Conservation (phyloP, 176 grass and related monocot genomes). For the Cenchrus americanus region DNA sequence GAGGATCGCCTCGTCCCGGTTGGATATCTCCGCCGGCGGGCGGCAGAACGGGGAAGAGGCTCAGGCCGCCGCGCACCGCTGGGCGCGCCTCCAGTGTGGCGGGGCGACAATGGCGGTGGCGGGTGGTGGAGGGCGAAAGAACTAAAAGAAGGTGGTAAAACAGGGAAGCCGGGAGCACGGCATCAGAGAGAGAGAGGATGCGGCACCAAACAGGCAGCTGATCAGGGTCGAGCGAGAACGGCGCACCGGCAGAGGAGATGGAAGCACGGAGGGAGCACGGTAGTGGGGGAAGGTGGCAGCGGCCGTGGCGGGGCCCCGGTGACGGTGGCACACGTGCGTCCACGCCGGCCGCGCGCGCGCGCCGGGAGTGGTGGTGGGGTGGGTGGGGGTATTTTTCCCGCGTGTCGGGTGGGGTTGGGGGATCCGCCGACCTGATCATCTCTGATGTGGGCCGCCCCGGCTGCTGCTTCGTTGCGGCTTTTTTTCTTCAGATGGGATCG, state of each 20-base stretch:
- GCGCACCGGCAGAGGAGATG: background rate
- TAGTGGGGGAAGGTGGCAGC: slow-evolving; percentile 14
- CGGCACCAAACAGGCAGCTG: background rate
- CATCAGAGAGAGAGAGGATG: too few species aligned
- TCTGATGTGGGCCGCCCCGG: background rate
- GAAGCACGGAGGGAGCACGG: background rate
- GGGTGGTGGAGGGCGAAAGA: background rate
- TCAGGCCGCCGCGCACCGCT: background rate
- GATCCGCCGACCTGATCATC: slow-evolving; percentile 13
- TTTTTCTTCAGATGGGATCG: background rate
- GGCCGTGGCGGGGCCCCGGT: background rate
- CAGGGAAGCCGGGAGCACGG: background rate
- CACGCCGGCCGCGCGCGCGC: slow-evolving; percentile 38
- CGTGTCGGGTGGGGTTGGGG: slow-evolving; percentile 29
- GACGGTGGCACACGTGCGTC: slow-evolving; percentile 26
- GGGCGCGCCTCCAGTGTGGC: slow-evolving; percentile 23
- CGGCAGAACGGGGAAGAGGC: background rate
- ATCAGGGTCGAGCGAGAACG: background rate
- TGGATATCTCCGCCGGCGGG: background rate
- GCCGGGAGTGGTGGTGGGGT: background rate
- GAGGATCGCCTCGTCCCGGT: background rate
- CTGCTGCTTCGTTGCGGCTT: background rate
- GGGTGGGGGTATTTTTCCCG: slow-evolving; percentile 14
- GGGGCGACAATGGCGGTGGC: slow-evolving; percentile 25
- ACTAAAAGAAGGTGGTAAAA: background rate